Percentiles rank a stretch among this genome's conserved stretches.
phyloP scores from a whole-genome alignment of 2,329 filamentous ascomycete species.

The Pestalotiopsis sp. region DNA sequence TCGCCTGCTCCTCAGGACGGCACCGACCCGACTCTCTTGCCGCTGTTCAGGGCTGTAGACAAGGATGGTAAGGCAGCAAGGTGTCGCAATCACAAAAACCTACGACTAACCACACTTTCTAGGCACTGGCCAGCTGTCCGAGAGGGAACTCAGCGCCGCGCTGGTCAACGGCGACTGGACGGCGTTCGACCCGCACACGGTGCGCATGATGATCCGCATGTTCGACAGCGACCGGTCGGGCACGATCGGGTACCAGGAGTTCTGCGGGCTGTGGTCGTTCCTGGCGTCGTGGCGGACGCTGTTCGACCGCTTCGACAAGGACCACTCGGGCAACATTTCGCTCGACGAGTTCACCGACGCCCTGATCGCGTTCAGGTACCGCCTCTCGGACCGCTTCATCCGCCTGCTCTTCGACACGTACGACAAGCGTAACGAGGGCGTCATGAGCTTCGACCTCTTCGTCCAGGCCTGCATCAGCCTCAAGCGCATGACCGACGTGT shows the following conservation, averaged over 20 bases:
- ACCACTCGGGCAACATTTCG: constrained; percentile 84
- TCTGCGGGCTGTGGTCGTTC: constrained; percentile 95
- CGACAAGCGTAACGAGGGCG: constrained; percentile 72
- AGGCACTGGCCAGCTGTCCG: constrained; percentile 81
- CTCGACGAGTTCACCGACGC: constrained; percentile 87
- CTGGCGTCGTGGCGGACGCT: constrained; percentile 90
- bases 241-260: constrained; percentile 92
- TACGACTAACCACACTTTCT: constrained; percentile 9
- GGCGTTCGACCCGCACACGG: constrained; percentile 89
- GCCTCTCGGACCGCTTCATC: constrained; percentile 82
- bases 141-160: constrained; percentile 83
- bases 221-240: constrained; percentile 91
- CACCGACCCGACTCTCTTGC: constrained; percentile 75
- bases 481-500: constrained; percentile 98
- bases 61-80: constrained; percentile 64
- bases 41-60: constrained; percentile 89
- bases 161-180: constrained; percentile 97
- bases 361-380: constrained; percentile 89
- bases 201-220: constrained; percentile 99
- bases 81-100: not conserved
- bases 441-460: constrained; percentile 92
- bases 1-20: constrained; percentile 58
- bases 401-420: constrained; percentile 85
- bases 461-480: constrained; percentile 96
- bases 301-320: constrained; percentile 93